A percentile compares a stretch with the other conserved stretches of the same genome.
Conservation (phyloP, 441 rosid genomes). For the Adansonia madagascariensis region DNA sequence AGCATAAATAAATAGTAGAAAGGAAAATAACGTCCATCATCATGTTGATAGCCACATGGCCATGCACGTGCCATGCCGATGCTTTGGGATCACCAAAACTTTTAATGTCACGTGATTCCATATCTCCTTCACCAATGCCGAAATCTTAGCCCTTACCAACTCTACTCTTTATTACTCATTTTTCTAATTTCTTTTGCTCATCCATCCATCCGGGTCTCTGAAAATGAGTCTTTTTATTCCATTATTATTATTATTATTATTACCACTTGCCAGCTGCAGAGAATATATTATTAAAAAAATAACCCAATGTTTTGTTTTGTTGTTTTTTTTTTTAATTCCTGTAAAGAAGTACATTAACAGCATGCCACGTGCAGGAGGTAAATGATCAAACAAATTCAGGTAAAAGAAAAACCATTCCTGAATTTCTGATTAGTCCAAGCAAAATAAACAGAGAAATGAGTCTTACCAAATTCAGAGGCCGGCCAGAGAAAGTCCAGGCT, state of each 20-base stretch:
- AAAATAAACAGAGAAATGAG: background rate
- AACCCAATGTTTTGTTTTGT: background rate
- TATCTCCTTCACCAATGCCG: constrained; percentile 39
- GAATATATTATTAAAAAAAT: no score
- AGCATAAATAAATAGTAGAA: no score
- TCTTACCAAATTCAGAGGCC: no score
- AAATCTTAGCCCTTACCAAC: background rate
- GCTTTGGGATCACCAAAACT: constrained; percentile 59
- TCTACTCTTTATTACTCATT: background rate
- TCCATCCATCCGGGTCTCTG: background rate
- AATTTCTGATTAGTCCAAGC: background rate
- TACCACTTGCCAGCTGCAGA: background rate
- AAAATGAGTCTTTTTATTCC: background rate
- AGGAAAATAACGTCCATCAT: no score
- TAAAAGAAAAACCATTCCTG: no score
- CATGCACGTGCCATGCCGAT: constrained; percentile 59
- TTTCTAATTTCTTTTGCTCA: background rate
- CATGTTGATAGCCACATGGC: constrained; percentile 50
- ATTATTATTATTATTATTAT: background rate
- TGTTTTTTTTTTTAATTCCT: background rate
- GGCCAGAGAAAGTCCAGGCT: no score
- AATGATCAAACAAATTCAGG: background rate
- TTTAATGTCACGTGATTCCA: constrained; percentile 58
- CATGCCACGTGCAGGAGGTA: background rate
- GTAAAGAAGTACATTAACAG: background rate